Conservation (phyloP, 352 stramenopile species). For the Achlya hypogyna region DNA sequence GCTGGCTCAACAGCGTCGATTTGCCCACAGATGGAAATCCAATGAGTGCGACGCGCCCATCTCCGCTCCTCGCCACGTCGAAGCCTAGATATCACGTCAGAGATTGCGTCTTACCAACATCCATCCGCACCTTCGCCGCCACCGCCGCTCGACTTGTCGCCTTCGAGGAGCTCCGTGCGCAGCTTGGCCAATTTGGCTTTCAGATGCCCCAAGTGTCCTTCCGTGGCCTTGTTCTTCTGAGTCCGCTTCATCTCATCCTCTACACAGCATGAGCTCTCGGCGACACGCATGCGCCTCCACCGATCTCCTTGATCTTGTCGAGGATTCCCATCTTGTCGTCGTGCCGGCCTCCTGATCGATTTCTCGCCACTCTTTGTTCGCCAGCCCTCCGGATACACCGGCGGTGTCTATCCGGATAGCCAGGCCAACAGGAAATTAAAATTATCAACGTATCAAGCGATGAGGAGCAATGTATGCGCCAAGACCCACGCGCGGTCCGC, state of each 20-base stretch:
- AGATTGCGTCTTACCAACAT: not conserved
- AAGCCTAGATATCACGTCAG: slow-evolving; percentile 57
- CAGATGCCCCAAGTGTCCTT: slow-evolving; percentile 85
- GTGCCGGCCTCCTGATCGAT: not conserved
- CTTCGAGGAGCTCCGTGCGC: slow-evolving; percentile 89
- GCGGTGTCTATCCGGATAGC: not conserved
- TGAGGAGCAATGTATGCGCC: not conserved
- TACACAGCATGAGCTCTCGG: slow-evolving; percentile 22
- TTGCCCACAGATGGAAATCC: slow-evolving; percentile 88
- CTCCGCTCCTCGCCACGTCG: slow-evolving; percentile 90
- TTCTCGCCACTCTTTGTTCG: slow-evolving; percentile 2
- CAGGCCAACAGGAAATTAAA: not conserved
- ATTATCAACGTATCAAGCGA: not conserved
- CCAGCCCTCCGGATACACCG: not conserved
- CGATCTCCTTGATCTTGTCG: slow-evolving; percentile 91
- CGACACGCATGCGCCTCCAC: slow-evolving; percentile 30
- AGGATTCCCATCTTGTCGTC: slow-evolving; percentile 79
- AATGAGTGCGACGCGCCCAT: slow-evolving; percentile 96
- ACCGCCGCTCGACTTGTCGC: slow-evolving; percentile 61
- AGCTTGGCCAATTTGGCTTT: slow-evolving; percentile 99
- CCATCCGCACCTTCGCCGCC: slow-evolving; percentile 56
- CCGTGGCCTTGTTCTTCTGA: slow-evolving; percentile 98
- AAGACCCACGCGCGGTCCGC: not conserved
- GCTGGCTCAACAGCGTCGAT: slow-evolving; percentile 81
- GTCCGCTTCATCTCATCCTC: slow-evolving; percentile 95